Evolutionary conservation across 176 grass and related monocot species (phyloP), one percentile per base, ranked within the genome.

Genomic region (Carex parvula): DNA sequence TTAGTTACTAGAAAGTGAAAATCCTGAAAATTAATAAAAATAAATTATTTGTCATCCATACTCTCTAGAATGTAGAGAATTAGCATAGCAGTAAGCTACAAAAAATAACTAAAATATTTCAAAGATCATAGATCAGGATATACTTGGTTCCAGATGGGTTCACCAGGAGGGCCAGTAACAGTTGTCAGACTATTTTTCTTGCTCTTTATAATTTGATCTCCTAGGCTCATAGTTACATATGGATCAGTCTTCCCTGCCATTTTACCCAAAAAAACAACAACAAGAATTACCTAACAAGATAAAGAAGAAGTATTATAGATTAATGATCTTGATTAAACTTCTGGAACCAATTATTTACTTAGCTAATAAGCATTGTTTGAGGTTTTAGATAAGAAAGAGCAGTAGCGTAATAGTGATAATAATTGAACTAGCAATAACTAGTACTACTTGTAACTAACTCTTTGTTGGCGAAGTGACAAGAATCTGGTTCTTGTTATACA

Each of bases 111-210:
- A 16, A 60, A 18, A 0, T 9, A 42, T 60, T n/a, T 15, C 17
- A 62, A 84, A 18, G 64, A 15, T 48, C 44, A 69, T 48, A 69
- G 64, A 84, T 64, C 13, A 75, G 85, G 42, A 52, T 52, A 74
- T 86, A 99, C 96, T 91, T 99, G 96, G 85, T 99, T 99, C 96
- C 96, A 99, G 54, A 99, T 99, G 46, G 96, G 96, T 85, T 95
- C 88, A 57, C 81, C 96, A 44, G 96, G 96, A 65, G 73, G 82
- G 32, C 96, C 96, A 89, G 86, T 99, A 24, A 99, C 93, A 21
- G 93, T 95, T 81, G 96, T 99, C 88, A 94, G 93, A 67, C 96
- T 95, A 87, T 99, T 99, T 78, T 95, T 99, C 87, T 99, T 99
- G 81, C 96, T 99, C 80, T 91, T 92, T 87, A 99, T 95, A 5